Percentiles rank a stretch among this genome's conserved stretches.
Conservation (phyloP, 2,329 filamentous ascomycete genomes). For the Emergomyces pasteurianus region DNA sequence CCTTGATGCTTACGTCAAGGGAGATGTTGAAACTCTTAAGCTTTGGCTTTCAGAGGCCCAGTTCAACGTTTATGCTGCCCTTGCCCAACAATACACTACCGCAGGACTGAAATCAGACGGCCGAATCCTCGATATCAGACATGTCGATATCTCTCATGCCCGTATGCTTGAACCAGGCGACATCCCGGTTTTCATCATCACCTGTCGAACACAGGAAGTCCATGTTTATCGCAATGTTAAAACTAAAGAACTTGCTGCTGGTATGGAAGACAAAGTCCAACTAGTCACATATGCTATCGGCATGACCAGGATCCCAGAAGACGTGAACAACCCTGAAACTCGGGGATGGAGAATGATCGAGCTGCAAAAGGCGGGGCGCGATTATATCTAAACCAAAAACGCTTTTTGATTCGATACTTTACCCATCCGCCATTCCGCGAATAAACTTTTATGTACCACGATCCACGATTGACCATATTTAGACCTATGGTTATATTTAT, state of each 20-base stretch:
- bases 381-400: slow-evolving; percentile 53
- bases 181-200: slow-evolving; percentile 86
- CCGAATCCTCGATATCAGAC: slow-evolving; percentile 84
- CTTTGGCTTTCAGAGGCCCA: slow-evolving; percentile 94
- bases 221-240: slow-evolving; percentile 94
- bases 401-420: neutral
- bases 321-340: slow-evolving; percentile 94
- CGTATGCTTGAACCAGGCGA: slow-evolving; percentile 38
- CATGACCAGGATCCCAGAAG: slow-evolving; percentile 83
- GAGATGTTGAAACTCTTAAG: slow-evolving; percentile 79
- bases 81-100: slow-evolving; percentile 90
- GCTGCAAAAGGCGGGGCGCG: slow-evolving; percentile 93
- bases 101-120: slow-evolving; percentile 91
- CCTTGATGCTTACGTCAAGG: slow-evolving; percentile 94
- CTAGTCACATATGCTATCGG: slow-evolving; percentile 97
- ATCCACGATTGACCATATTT: slow-evolving; percentile 1
- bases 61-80: slow-evolving; percentile 90
- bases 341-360: slow-evolving; percentile 95
- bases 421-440: neutral
- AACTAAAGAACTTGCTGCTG: slow-evolving; percentile 75
- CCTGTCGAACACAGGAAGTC: slow-evolving; percentile 91
- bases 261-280: slow-evolving; percentile 98
- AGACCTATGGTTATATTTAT: slow-evolving; percentile 1
- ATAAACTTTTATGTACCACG: neutral
- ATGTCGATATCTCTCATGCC: slow-evolving; percentile 59